Evolutionary conservation across 768 basidiomycete species (phyloP).

Genomic region (Leccinum subgranulosum): DNA sequence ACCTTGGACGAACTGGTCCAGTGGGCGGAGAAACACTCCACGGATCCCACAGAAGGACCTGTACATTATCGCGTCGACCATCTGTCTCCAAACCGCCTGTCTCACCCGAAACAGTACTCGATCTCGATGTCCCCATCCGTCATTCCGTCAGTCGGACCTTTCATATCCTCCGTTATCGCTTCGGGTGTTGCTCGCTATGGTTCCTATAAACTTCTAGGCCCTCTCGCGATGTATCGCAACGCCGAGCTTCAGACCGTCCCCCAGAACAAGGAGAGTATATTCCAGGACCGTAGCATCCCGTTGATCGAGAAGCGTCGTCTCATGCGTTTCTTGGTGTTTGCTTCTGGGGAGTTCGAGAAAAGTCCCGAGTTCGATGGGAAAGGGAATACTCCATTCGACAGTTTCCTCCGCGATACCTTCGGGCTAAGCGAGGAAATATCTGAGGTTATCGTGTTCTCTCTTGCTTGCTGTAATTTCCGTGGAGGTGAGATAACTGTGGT

Average conservation of each 20-base stretch:
- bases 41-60: conserved; percentile 12
- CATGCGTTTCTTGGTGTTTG: conserved; percentile 89
- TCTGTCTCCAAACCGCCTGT: conserved; percentile 40
- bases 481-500: conserved; percentile 43
- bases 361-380: conserved; percentile 56
- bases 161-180: conserved; percentile 73
- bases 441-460: conserved; percentile 66
- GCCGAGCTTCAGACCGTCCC: conserved; percentile 63
- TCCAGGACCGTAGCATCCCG: conserved; percentile 75
- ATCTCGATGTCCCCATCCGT: conserved; percentile 82
- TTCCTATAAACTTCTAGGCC: conserved; percentile 81
- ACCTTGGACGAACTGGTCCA: conserved; percentile 74
- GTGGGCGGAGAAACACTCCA: conserved; percentile 53
- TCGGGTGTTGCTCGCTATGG: conserved; percentile 90
- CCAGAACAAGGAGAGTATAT: conserved; percentile 88
- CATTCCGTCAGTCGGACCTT: conserved; percentile 73
- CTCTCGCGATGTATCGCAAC: conserved; percentile 57
- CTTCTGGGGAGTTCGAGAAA: conserved; percentile 69
- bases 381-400: conserved; percentile 52
- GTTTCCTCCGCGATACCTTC: conserved; percentile 66
- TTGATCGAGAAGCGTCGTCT: conserved; percentile 85
- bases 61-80: conserved; percentile 33
- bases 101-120: conserved; percentile 73
- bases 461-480: conserved; percentile 64
- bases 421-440: conserved; percentile 55